Base-by-base conservation (phyloP, 1,139 yeast species). In the Tardiomyces blankii region DNA sequence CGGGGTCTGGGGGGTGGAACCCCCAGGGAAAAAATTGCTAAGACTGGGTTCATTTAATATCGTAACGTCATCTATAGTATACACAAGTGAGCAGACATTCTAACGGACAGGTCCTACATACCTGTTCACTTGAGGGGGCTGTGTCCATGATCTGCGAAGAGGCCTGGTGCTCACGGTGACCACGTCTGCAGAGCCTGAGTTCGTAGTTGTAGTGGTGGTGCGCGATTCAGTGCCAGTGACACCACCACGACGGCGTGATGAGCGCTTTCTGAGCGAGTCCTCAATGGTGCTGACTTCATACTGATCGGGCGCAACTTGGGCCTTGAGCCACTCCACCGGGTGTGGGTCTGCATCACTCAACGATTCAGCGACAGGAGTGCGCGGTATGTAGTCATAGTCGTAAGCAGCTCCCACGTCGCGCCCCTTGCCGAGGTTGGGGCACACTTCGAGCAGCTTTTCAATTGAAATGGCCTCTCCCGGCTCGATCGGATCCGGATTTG, bases 381-480 rank as follows among this genome's bases (percentile, higher is more conserved):
- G 39, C 18, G 39, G 19, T 7, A 3, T 9, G 21, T 35, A 35
- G 12, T 14, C 39, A 9, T 13, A 30, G 9, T 12, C 35, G 35
- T 30, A 30, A 5, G 3, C n/a, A 13, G 8, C 30, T 12, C 35
- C 35, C 16, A 30, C 16, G 35, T 30, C 35, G 4, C 11, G 4
- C 5, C 11, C 35, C 11, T 12, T 12, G 16, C 35, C 35, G 9
- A 30, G 35, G 16, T 14, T 30, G 5, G 35, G 35, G 16, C 35
- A 30, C 5, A 30, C 35, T 30, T 30, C 67, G 39, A 85, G 60
- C 33, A 91, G 63, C 42, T 69, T 58, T 19, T 54, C 57, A 28
- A 93, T 87, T 53, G 78, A 78, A 23, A 84, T 58, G 1, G 88
- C 77, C 59, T 83, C 88, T 12, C 99, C 99, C 4, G 81, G 82